Base-by-base conservation (phyloP, 148 eudicot genomes). In the Persicaria tinctoria region DNA sequence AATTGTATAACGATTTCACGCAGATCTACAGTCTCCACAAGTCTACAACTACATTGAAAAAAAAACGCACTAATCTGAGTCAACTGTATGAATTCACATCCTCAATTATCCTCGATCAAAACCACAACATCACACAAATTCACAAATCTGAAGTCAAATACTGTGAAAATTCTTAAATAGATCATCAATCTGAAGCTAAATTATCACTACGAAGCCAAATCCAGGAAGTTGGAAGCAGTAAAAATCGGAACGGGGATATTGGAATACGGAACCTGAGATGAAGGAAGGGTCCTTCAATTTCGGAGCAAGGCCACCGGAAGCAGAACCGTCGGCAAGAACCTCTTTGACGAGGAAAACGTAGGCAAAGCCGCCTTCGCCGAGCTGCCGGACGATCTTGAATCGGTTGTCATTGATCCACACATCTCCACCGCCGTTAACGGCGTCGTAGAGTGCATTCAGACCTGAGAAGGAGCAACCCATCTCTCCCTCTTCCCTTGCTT, bases 391-490 rank as follows among this genome's bases (percentile, higher is more conserved):
- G 72, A 95, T 78, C 83, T 82, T 82, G 83, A 92, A 92, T 48
- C 97, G 82, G 77, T 89, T 92, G 57, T 95, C 94, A 46, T 95
- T 95, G 90, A 95, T 95, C 99, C 99, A 95, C 51, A 95, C 97
- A 78, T 95, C 99, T 4, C 93, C 97, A 14, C 90, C 95, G 0
- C 93, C 93, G 78, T 89, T 87, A 10, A 86, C 91, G 46, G 94
- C 90, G 77, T 90, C 99, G 84, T 92, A 95, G 11, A 95, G 73
- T 46, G 99, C 96, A 76, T 90, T 90, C 77, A 95, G 83, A 17
- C 99, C 99, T 3, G 99, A 95, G 78, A 95, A 90, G 68, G 96
- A 80, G 86, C 99, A 95, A 2, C 99, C 99, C 99, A 95, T 95
- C 69, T 53, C 47, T 63, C 75, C 46, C 48, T 66, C 74, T 70